phyloP scores from a whole-genome alignment of 352 stramenopile genomes.

The Pythium myriotylum region DNA sequence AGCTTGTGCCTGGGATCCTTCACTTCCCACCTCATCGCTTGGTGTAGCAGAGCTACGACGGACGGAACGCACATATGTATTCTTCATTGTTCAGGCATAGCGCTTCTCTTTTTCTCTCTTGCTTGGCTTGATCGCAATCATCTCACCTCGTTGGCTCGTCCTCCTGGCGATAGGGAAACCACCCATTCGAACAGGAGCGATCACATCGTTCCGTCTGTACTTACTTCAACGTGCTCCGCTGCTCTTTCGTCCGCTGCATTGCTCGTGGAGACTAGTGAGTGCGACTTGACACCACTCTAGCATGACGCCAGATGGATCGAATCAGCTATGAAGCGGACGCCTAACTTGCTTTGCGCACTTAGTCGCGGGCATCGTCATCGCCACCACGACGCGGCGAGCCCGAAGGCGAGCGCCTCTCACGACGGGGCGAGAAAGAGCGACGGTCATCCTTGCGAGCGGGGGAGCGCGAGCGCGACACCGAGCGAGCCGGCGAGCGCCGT shows the following conservation, averaged over 20 bases:
- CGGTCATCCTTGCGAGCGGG: conserved; percentile 33
- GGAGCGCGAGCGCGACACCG: conserved; percentile 44
- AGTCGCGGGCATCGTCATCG: conserved; percentile 42
- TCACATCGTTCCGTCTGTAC: conserved; percentile 3
- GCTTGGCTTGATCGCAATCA: conserved; percentile 8
- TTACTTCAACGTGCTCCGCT: conserved; percentile 1
- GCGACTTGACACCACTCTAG: not conserved
- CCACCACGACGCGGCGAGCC: conserved; percentile 45
- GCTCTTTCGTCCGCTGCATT: not conserved
- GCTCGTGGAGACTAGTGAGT: too few species aligned
- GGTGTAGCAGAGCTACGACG: conserved; percentile 2
- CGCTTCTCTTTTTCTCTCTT: conserved; percentile 23
- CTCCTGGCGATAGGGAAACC: conserved; percentile 1
- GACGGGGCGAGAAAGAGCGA: conserved; percentile 52
- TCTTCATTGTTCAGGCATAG: conserved; percentile 28
- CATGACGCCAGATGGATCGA: not conserved
- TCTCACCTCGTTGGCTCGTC: conserved; percentile 1
- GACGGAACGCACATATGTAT: conserved; percentile 29
- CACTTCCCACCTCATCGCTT: conserved; percentile 10
- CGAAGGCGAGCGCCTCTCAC: conserved; percentile 61
- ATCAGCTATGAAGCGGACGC: not conserved
- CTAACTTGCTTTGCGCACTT: conserved; percentile 10
- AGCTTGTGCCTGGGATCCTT: conserved; percentile 7
- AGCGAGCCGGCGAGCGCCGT: conserved; percentile 46
- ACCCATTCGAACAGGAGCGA: not conserved